Evolutionary conservation across 805 yeast genomes (phyloP).

Genomic region (Starmerella sirachaensis): DNA sequence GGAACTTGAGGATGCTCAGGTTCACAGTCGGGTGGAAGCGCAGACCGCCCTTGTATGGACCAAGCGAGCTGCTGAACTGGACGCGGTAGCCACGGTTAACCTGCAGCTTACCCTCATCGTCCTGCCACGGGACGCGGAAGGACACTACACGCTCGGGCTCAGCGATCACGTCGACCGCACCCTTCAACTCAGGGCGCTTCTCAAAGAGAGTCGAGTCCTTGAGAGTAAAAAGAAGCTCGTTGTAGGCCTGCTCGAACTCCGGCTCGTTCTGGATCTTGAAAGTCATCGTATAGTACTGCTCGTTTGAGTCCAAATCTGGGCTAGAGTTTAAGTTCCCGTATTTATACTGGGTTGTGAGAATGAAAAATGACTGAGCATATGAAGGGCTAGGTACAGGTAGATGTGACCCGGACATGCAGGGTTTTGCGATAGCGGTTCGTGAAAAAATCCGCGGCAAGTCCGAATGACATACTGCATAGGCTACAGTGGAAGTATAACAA

Average conservation of each 20-base stretch:
- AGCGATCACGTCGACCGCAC: conserved; percentile 78
- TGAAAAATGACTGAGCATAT: too few relatives aligned
- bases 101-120: conserved; percentile 81
- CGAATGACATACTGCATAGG: too few relatives aligned
- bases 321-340: too few relatives aligned
- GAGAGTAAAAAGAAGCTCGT: conserved; percentile 79
- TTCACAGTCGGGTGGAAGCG: conserved; percentile 97
- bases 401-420: too few relatives aligned
- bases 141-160: conserved; percentile 93
- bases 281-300: conserved; percentile 37
- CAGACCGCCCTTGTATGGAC: conserved; percentile 98
- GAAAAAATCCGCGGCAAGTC: too few relatives aligned
- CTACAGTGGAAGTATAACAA: too few relatives aligned
- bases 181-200: conserved; percentile 80
- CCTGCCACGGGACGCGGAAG: conserved; percentile 97
- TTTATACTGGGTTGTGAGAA: too few relatives aligned
- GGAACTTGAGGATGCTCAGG: conserved; percentile 85
- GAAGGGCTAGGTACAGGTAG: too few relatives aligned
- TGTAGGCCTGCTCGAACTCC: conserved; percentile 97
- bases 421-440: too few relatives aligned
- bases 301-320: conserved; percentile 10
- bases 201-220: conserved; percentile 83
- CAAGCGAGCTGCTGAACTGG: conserved; percentile 94
- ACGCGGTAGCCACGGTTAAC: conserved; percentile 97
- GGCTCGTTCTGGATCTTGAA: conserved; percentile 70